Evolutionary conservation across 768 basidiomycete species (phyloP).

Genomic region (Tylopilus rubrobrunneus): DNA sequence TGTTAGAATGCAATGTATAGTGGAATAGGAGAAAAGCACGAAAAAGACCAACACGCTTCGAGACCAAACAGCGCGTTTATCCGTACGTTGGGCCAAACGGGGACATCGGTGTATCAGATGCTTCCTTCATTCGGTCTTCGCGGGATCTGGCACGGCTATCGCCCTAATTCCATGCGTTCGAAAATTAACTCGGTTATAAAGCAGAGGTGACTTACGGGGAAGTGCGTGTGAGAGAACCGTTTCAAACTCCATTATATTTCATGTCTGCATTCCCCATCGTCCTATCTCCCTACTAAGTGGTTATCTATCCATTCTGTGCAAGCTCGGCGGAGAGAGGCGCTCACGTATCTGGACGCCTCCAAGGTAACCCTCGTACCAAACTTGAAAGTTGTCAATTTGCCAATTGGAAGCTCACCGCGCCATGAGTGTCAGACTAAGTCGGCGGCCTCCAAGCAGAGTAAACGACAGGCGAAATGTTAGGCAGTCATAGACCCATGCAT

Average conservation of each 20-base stretch:
- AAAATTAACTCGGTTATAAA: background rate
- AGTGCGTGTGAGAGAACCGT: too few relatives aligned
- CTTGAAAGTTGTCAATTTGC: background rate
- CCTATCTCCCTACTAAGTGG: background rate
- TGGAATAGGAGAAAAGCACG: background rate
- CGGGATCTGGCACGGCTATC: background rate
- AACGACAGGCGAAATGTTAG: too few relatives aligned
- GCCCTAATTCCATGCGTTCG: too few relatives aligned
- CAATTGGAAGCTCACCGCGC: background rate
- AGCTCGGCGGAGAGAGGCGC: background rate
- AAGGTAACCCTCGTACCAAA: background rate
- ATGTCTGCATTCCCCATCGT: background rate
- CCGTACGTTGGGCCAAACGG: background rate
- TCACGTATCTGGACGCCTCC: too few relatives aligned
- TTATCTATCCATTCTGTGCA: background rate
- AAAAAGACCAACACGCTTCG: background rate
- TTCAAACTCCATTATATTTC: background rate
- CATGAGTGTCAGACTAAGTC: too few relatives aligned
- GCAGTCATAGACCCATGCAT: background rate
- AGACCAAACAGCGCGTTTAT: background rate
- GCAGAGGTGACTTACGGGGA: background rate
- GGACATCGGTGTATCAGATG: background rate
- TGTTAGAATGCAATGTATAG: background rate
- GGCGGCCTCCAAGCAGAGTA: too few relatives aligned
- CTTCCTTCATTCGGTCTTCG: background rate